Percentiles rank a stretch among this genome's conserved stretches.
These are phyloP conservation scores for Colletotrichum euphorbiae DNA, from an alignment of 2,329 filamentous ascomycete genomes.

Conservation along the genomic window DNA sequence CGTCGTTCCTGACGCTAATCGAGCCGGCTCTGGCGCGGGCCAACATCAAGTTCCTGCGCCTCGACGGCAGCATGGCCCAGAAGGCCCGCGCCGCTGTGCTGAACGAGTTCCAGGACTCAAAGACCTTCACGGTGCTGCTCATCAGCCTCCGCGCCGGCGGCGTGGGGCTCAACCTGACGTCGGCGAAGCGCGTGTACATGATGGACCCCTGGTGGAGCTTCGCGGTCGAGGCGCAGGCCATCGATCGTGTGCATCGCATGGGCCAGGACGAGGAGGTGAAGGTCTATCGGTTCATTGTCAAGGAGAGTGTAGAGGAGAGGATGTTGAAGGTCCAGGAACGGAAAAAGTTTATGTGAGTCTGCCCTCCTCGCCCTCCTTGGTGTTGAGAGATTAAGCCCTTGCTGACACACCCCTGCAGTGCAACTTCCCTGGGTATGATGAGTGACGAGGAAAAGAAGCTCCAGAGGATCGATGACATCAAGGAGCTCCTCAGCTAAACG, in stretches of 20 bases:
- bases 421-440: slow-evolving; percentile 95
- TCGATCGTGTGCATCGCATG: slow-evolving; percentile 97
- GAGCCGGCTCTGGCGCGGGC: slow-evolving; percentile 80
- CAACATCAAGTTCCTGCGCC: slow-evolving; percentile 83
- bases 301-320: slow-evolving; percentile 91
- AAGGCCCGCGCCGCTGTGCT: slow-evolving; percentile 85
- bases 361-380: not conserved
- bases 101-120: slow-evolving; percentile 72
- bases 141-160: slow-evolving; percentile 90
- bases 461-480: slow-evolving; percentile 93
- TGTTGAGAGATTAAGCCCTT: not conserved
- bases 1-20: slow-evolving; percentile 93
- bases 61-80: slow-evolving; percentile 92
- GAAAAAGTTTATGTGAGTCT: slow-evolving; percentile 92
- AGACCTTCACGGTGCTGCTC: slow-evolving; percentile 79
- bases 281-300: slow-evolving; percentile 89
- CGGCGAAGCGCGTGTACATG: slow-evolving; percentile 92
- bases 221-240: slow-evolving; percentile 95
- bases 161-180: slow-evolving; percentile 92
- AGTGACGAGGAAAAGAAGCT: slow-evolving; percentile 91
- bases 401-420: slow-evolving; percentile 62
- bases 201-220: slow-evolving; percentile 99
- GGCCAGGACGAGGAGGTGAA: slow-evolving; percentile 88
- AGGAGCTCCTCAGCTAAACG: slow-evolving; percentile 79
- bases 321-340: slow-evolving; percentile 94